Evolutionary conservation across 768 basidiomycete genomes (phyloP), one percentile per base, ranked within the genome.

Genomic region (Lanmaoa pseudosensibilis): DNA sequence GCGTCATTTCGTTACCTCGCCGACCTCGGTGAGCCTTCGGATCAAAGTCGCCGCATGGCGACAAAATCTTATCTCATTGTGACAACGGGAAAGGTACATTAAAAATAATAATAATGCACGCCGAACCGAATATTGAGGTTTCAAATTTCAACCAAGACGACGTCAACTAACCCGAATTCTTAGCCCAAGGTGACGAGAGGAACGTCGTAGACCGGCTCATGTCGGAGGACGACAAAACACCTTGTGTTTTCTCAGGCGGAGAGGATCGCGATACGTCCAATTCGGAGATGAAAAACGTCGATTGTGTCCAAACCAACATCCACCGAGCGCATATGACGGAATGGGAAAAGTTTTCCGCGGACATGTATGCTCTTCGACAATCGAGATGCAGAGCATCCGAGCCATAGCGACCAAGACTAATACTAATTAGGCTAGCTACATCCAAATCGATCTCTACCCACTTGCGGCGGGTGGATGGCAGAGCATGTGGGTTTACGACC

Each of bases 51-150:
- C 43, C 36, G 41, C 49, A 15, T 32, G 52, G 55, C 50, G 12
- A 43, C 32, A 25, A 32, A 62, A 69, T 67, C 66, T 67, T 67
- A 71, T 69, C 60, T 57, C 51, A 46, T 61, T 55, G 43, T 60
- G 54, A 43, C 52, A 61, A 61, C 58, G 38, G 36, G 25, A 12
- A 16, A 25, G 32, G 12, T 25, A 43, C 16, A 8, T 33, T 27
- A 27, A 49, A 40, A 46, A n/a, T 1, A 23, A 27, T 27, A 27
- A 46, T 23, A 57, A 62, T 45, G 30, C 23, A 32, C 30, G n/a
- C 9, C 32, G 21, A 9, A 45, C 41, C 27, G 12, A 27, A 40
- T 12, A 11, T 18, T 13, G 33, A 9, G 9, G 27, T 50, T 50
- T 51, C 50, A 50, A 23, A 27, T 27, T 49, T 27, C 49, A 19